A percentile compares a stretch with the other conserved stretches of the same genome.
phyloP scores from a whole-genome alignment of 2,329 filamentous ascomycete species.

The Aspergillus sojae region DNA sequence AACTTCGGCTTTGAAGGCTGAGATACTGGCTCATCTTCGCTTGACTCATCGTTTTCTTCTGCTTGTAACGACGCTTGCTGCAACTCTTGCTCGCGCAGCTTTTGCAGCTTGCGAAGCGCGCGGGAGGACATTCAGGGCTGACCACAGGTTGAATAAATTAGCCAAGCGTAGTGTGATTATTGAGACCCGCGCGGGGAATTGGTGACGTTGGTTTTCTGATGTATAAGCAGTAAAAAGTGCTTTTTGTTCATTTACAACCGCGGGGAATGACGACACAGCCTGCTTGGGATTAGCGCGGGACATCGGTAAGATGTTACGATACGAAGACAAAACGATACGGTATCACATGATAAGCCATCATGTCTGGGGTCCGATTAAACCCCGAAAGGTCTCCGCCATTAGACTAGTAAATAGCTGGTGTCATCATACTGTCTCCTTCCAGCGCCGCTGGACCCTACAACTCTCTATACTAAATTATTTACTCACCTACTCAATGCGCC shows the following conservation, averaged over 20 bases:
- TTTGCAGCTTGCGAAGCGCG: conserved; percentile 66
- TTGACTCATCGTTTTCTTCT: conserved; percentile 38
- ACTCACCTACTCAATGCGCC: conserved; percentile 47
- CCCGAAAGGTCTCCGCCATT: background rate
- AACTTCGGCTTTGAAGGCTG: conserved; percentile 44
- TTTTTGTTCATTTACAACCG: conserved; percentile 17
- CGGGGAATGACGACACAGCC: conserved; percentile 39
- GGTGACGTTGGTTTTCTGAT: background rate
- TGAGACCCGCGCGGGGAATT: background rate
- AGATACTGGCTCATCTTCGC: conserved; percentile 43
- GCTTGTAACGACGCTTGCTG: conserved; percentile 35
- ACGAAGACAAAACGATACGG: conserved; percentile 2
- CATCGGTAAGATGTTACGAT: background rate
- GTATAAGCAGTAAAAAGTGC: conserved; percentile 4
- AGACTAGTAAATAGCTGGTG: background rate
- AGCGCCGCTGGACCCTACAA: conserved; percentile 12
- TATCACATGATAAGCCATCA: background rate
- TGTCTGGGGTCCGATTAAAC: conserved; percentile 5
- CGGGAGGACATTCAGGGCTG: conserved; percentile 61
- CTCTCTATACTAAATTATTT: conserved; percentile 3
- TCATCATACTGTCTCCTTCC: conserved; percentile 4
- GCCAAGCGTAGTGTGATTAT: background rate
- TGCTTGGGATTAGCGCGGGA: conserved; percentile 27
- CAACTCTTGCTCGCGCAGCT: conserved; percentile 61
- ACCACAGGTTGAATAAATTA: too few relatives aligned